Evolutionary conservation across 768 basidiomycete species (phyloP), one percentile per base, ranked within the genome.

Genomic region (Neoboletus brunneissimus): DNA sequence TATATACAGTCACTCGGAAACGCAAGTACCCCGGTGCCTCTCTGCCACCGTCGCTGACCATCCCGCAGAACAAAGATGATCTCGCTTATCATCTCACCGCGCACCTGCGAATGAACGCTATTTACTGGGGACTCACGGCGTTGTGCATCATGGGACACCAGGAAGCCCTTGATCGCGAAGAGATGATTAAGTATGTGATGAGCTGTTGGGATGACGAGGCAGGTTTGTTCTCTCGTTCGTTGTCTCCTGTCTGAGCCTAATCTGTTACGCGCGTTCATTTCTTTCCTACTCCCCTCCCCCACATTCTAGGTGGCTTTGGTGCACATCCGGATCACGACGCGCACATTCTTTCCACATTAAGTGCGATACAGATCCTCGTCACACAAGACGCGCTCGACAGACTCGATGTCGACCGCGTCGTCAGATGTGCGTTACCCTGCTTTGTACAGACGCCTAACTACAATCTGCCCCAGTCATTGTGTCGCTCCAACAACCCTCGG

Each of bases 61-160:
- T 35, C 27, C 6, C 12, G n/a, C 64, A 90, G 90, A 87, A 77
- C 73, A 87, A 88, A 55, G 85, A 92, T 76, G 92, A 94, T 61
- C 79, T 97, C 18, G 79, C 82, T 1, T 96, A 96, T 73, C 92
- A 96, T 70, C 79, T 96, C 20, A 95, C 95, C 0, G 79, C 94
- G 13, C 97, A 99, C 72, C 81, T 98, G 8, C 89, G 96, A 8
- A 78, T 99, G 73, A 98, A 98, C 71, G 96, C 94, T 2, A 79
- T 98, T 9, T 99, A 97, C 72, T 99, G 97, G 97, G 97, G 94
- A 9, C 76, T 94, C 40, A 93, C 89, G 0, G 94, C 97, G 0
- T 75, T 96, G 3, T 89, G 81, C 37, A 77, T 94, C 45, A 89
- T 98, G 86, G 83, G 80, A 1, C 81, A 81, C 44, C 76, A 83